Base-by-base conservation (phyloP, 768 basidiomycete species). In the Suillus occidentalis region DNA sequence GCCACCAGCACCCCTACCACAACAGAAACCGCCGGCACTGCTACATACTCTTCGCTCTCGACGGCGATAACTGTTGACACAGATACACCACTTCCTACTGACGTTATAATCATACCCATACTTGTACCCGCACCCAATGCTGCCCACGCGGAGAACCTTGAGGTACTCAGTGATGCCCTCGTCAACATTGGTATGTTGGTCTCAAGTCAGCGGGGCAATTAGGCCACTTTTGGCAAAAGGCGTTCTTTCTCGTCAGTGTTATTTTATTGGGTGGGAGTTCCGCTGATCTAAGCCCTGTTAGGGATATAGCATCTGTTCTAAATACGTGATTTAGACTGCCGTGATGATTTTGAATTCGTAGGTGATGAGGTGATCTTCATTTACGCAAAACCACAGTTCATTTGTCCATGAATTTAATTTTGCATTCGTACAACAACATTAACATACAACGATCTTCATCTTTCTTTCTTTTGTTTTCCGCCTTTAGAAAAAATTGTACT, bases 401-500 rank as follows among this genome's bases (percentile, higher is more conserved):
- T 58, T 39, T 36, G 0, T 22, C 0, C n/a, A 16, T 7, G 28
- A 25, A 25, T 14, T 50, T 16, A 37, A 18, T 31, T 50, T 31
- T 50, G 37, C 61, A 57, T 37, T 53, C 63, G 52, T 53, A 63
- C 66, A 63, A 62, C 60, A 20, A 16, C 2, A 9, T 8, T 65
- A 49, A 49, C 53, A 61, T 65, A 42, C 42, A 36, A 59, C 39
- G 49, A 49, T 53, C 43, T 22, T 45, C 25, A 22, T 50, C 37
- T 36, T 64, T 60, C 49, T 13, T 59, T 22, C 20, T 37, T 64
- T 55, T 58, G 25, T 59, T 14, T 66, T 63, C 58, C 40, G 36
- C 63, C 36, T 6, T 85, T 76, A 97, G 75, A 94, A 96, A 58
- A 96, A 70, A 73, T 95, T 96, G 73, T 97, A 95, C 58, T 77